Base-by-base conservation (phyloP, 2,329 filamentous ascomycete genomes). In the Ampelomyces quisqualis region DNA sequence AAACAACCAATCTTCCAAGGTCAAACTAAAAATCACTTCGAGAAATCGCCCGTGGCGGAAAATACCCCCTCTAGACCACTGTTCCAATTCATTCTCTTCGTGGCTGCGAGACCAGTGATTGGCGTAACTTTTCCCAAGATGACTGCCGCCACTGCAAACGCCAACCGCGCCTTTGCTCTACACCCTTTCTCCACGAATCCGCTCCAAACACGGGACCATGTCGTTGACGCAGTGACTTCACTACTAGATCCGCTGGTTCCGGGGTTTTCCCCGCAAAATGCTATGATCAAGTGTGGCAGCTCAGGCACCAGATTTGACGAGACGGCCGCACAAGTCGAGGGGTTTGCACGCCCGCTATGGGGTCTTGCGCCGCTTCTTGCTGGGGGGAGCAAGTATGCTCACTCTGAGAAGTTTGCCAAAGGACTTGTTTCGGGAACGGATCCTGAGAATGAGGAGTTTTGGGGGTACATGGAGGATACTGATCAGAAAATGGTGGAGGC, bases 401-500 rank as follows among this genome's bases (percentile, higher is more conserved):
- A 79, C 1, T 80, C 81, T 1, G 69, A 80, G 38, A 79, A 79
- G 67, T 88, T 84, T 79, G 77, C 88, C 23, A 76, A 85, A 46
- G 86, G 86, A 3, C 73, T 90, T 41, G 79, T 81, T 48, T 76
- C 80, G 21, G 87, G 86, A 1, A 89, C 85, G 0, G 80, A 90
- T 54, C 85, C 85, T 0, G 74, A 81, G 30, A 79, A 72, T 43
- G 75, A 79, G 0, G 86, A 90, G 67, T 90, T 84, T 58, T 91
- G 86, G 86, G 86, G 86, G 0, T 82, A 80, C 40, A 85, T 87
- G 49, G 77, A 82, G 51, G 85, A 90, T 59, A 82, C 84, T 42
- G 87, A 90, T 59, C 86, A 90, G 72, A 75, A 86, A 18, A 90
- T 90, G 87, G 87, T 90, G 2, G 87, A 91, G 64, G 88, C 89